These are phyloP conservation scores for Discostella stelligera DNA, from an alignment of 352 stramenopile genomes.

Conservation along the genomic window DNA sequence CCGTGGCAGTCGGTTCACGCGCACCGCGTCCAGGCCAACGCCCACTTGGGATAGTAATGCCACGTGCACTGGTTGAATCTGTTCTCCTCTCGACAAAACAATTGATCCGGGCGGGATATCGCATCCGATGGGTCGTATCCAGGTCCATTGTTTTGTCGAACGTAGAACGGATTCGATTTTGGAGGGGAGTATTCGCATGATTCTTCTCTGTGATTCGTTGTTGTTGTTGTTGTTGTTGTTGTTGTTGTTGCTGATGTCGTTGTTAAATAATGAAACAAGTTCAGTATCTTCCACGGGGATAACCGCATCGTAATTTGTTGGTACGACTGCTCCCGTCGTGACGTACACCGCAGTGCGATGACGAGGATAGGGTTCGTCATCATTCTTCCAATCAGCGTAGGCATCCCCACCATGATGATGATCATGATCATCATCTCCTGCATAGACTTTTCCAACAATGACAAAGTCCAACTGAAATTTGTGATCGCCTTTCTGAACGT, in stretches of 20 bases:
- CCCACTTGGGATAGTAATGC: slow-evolving; percentile 91
- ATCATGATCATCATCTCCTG: slow-evolving; percentile 39
- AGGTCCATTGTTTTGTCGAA: slow-evolving; percentile 64
- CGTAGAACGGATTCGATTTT: slow-evolving; percentile 39
- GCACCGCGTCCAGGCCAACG: slow-evolving; percentile 71
- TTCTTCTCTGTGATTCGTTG: slow-evolving; percentile 10
- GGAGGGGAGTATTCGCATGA: slow-evolving; percentile 39
- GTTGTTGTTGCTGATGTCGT: slow-evolving; percentile 11
- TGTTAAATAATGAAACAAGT: slow-evolving; percentile 1
- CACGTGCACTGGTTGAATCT: slow-evolving; percentile 87
- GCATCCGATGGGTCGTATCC: slow-evolving; percentile 88
- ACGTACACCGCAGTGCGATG: slow-evolving; percentile 84
- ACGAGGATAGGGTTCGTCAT: slow-evolving; percentile 4
- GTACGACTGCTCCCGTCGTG: slow-evolving; percentile 92
- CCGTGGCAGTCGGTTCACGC: slow-evolving; percentile 80
- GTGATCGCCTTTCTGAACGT: slow-evolving; percentile 7
- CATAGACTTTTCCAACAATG: slow-evolving; percentile 64
- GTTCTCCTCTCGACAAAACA: slow-evolving; percentile 83
- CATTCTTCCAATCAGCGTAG: slow-evolving; percentile 3
- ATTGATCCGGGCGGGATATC: slow-evolving; percentile 86
- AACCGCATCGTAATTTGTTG: slow-evolving; percentile 88
- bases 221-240: slow-evolving; percentile 1
- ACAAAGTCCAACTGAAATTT: slow-evolving; percentile 33
- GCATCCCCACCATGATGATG: background rate
- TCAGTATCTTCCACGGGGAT: slow-evolving; percentile 90